phyloP scores from a whole-genome alignment of 768 basidiomycete species.

The Kwoniella bestiolae region DNA sequence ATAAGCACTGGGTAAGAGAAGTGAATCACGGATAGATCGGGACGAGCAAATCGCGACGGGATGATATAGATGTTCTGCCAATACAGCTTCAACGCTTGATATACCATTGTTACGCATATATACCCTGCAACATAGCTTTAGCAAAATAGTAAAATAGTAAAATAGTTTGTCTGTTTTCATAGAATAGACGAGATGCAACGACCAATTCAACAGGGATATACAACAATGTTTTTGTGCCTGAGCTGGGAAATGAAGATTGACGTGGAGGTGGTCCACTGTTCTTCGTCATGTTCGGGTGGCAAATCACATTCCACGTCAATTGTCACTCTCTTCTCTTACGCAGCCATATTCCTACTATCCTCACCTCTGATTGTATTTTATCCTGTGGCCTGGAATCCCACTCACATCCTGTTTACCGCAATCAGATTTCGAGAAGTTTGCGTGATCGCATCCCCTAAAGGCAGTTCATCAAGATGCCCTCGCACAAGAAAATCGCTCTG shows the following conservation, averaged over 20 bases:
- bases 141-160: neutral
- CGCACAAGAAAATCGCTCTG: conserved; percentile 69
- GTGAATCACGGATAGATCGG: conserved; percentile 1
- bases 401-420: too few species aligned
- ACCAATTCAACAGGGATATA: conserved; percentile 22
- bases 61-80: too few species aligned
- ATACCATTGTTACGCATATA: conserved; percentile 3
- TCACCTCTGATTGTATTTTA: too few species aligned
- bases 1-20: neutral
- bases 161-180: neutral
- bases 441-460: too few species aligned
- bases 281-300: conserved; percentile 9
- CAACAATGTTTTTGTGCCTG: neutral
- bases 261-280: conserved; percentile 28
- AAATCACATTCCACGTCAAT: neutral
- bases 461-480: conserved; percentile 1
- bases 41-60: neutral
- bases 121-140: neutral
- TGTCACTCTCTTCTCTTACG: neutral
- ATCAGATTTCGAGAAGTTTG: too few species aligned
- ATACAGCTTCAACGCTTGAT: conserved; percentile 21
- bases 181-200: conserved; percentile 20
- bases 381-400: too few species aligned
- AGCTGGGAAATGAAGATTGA: neutral
- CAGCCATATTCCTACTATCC: neutral